Conservation (phyloP, 1,284 basidiomycete genomes). For the Ustilago hordei region DNA sequence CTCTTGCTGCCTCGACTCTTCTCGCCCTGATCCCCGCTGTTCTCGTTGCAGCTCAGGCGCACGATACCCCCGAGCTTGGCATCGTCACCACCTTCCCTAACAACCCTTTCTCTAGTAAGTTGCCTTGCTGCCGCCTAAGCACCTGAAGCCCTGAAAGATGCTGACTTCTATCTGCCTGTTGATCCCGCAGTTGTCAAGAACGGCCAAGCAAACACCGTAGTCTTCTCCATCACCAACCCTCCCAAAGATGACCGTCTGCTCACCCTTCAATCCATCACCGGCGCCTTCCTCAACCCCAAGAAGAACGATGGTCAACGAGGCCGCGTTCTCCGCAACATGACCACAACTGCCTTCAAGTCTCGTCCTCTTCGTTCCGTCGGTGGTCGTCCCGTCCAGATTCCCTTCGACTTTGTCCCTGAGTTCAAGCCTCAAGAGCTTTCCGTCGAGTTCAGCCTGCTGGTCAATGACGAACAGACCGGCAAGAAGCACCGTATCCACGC, state of each 20-base stretch:
- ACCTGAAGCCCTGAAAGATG: not conserved
- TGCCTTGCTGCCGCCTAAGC: not conserved
- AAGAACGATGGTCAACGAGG: constrained; percentile 61
- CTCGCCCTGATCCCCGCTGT: constrained; percentile 34
- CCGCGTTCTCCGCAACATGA: constrained; percentile 68
- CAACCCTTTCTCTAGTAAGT: constrained; percentile 62
- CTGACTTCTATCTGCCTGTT: constrained; percentile 6
- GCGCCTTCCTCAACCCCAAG: constrained; percentile 66
- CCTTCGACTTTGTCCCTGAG: constrained; percentile 66
- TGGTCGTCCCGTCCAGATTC: constrained; percentile 61
- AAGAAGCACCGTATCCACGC: constrained; percentile 63
- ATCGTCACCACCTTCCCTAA: constrained; percentile 66
- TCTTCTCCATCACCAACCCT: constrained; percentile 62
- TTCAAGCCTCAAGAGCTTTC: constrained; percentile 66
- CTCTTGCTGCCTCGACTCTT: constrained; percentile 38
- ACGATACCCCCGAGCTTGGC: constrained; percentile 63
- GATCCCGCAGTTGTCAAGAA: constrained; percentile 59
- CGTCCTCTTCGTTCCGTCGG: constrained; percentile 54
- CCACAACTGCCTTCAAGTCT: constrained; percentile 60
- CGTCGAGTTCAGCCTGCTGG: constrained; percentile 61
- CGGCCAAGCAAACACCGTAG: constrained; percentile 67
- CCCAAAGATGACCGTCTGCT: constrained; percentile 60
- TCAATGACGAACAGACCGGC: constrained; percentile 62
- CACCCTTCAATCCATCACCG: constrained; percentile 61
- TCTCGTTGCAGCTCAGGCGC: constrained; percentile 50